Base-by-base conservation (phyloP, 2,329 filamentous ascomycete species). In the Aspergillus versicolor region DNA sequence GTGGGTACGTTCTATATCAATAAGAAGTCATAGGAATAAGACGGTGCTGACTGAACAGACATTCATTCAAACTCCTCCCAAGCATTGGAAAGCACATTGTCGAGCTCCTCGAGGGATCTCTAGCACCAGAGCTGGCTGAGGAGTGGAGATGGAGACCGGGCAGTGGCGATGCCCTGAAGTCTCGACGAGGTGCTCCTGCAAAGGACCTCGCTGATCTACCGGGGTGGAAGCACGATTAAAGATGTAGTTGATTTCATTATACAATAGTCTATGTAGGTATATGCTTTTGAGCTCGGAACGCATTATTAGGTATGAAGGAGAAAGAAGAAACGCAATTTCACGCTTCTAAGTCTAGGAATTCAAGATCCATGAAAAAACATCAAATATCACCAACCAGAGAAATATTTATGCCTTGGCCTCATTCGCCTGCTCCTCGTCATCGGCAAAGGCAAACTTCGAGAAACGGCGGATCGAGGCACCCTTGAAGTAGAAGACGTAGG, bases 401-500 rank as follows among this genome's bases (percentile, higher is more conserved):
- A 9, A n/a, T 4, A 8, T 47, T 52, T 56, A 56, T 5, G 34
- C 45, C 21, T 60, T 61, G 13, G 37, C 43, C 2, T 58, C 46
- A 2, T 60, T 59, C 15, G 59, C 57, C 42, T 70, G 68, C 68
- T 84, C 82, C 53, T 83, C 80, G 45, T 84, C 82, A 13, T 79
- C 80, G 21, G 73, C 73, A 63, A 90, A 95, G 0, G 91, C 91
- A 69, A 85, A 95, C 72, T 84, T 88, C 67, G 86, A 90, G 57
- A 81, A 79, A 54, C 77, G 79, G 5, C 91, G 81, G 63, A 96
- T 95, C 5, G 72, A 71, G 15, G 86, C 89, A 3, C 91, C 91
- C 65, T 84, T 91, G 67, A 79, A 85, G 80, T 88, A 96, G 75
- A 96, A 96, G 24, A 90, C 73, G 70, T 88, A 96, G 0, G 91